Conservation (phyloP, 129 eudicot species). For the Flaveria trinervia region DNA sequence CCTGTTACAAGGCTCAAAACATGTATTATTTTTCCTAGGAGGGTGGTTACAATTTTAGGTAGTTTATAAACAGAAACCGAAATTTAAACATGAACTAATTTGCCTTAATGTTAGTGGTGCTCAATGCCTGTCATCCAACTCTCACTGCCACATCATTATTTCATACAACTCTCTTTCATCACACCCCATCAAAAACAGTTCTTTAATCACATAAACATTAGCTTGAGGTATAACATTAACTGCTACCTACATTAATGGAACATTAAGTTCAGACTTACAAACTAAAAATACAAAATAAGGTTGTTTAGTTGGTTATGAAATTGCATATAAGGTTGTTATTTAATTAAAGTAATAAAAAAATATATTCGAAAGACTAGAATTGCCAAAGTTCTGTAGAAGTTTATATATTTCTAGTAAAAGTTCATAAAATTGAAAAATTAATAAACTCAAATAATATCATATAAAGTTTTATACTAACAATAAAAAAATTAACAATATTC, state of each 20-base stretch:
- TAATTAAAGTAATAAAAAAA: background rate
- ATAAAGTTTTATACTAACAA: background rate
- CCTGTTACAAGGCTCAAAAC: conserved; percentile 43
- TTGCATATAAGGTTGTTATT: background rate
- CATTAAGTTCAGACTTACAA: background rate
- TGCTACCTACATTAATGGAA: background rate
- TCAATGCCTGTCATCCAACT: too few relatives aligned
- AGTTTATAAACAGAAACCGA: background rate
- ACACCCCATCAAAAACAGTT: background rate
- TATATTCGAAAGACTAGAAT: background rate
- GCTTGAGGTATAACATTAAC: background rate
- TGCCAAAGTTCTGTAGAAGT: background rate
- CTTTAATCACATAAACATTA: background rate
- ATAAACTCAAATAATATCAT: background rate
- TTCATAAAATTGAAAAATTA: background rate
- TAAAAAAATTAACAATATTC: background rate
- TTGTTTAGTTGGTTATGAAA: background rate
- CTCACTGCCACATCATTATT: too few relatives aligned
- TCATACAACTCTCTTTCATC: too few relatives aligned
- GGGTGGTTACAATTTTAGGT: background rate
- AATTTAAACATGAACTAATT: background rate
- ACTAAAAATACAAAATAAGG: background rate
- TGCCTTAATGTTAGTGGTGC: too few relatives aligned
- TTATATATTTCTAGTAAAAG: background rate
- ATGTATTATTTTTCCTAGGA: background rate